Evolutionary conservation across 306 rosid genomes (phyloP), one percentile per base, ranked within the genome.

Genomic region (Lupinus albus): DNA sequence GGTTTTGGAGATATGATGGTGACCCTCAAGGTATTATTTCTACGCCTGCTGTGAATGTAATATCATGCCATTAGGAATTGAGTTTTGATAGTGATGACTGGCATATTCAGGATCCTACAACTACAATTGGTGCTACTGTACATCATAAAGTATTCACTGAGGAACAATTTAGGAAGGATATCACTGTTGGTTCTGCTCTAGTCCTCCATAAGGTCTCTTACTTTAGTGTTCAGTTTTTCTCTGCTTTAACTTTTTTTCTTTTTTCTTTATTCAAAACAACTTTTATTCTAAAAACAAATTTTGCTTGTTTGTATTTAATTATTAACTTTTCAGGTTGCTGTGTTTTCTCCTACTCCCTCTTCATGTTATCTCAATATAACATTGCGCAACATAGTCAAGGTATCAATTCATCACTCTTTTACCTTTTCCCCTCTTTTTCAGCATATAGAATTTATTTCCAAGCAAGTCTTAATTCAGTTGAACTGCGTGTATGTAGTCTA

Each of bases 1-100:
- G 92, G 95, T 71, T 83, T 83, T 38, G 98, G 96, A 33, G 93
- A 79, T 79, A 54, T 87, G 68, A 80, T 76, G 83, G 74, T 87
- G 45, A 81, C 91, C 59, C 76, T 89, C 66, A 89, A 85, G 93
- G 95, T 89, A 10, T 33, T 36, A 5, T 39, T 69, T 50, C 38
- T 49, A 28, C 49, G n/a, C 11, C 39, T 5, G 7, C 39, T 35
- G 39, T 35, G 39, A 35, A 20, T 20, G 8, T 61, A 44, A 16
- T 20, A 1, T 41, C 4, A 16, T 50, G 36, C 25, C 21, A 46
- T 14, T 15, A 2, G 13, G 39, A 28, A 54, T 42, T 32, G 33
- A 2, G 14, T 36, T 33, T 46, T 42, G 45, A 11, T 14, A 11
- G 9, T 60, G 64, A 35, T 14, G 33, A 11, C 46, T 15, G 17